phyloP scores from a whole-genome alignment of 495 filamentous ascomycete genomes.

The Aspergillus sparsus region DNA sequence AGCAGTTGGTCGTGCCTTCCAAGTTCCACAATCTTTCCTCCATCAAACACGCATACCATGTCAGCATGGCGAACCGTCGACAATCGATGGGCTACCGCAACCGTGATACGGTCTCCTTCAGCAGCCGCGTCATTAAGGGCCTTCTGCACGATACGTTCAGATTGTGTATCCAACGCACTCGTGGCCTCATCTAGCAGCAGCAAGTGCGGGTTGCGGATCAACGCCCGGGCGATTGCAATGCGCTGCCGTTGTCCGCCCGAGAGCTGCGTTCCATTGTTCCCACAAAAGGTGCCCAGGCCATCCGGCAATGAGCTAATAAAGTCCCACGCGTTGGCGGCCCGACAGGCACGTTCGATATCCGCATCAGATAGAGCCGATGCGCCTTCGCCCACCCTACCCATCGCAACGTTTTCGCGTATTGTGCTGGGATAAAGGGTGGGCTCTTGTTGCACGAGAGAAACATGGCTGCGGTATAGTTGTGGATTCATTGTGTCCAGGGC shows the following conservation, averaged over 20 bases:
- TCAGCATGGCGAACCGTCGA: slow-evolving; percentile 84
- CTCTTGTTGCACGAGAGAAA: slow-evolving; percentile 45
- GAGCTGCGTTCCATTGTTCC: slow-evolving; percentile 79
- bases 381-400: too few relatives aligned
- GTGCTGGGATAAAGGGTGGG: slow-evolving; percentile 40
- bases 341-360: slow-evolving; percentile 66
- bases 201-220: slow-evolving; percentile 81
- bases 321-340: slow-evolving; percentile 56
- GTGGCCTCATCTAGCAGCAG: slow-evolving; percentile 89
- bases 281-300: slow-evolving; percentile 76
- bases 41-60: slow-evolving; percentile 84
- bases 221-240: slow-evolving; percentile 76
- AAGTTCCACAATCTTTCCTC: slow-evolving; percentile 79
- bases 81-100: slow-evolving; percentile 83
- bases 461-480: slow-evolving; percentile 26
- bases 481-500: slow-evolving; percentile 22
- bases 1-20: slow-evolving; percentile 42
- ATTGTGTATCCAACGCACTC: slow-evolving; percentile 79
- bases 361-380: too few relatives aligned
- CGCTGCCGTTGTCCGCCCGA: slow-evolving; percentile 91
- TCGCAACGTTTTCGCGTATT: too few relatives aligned
- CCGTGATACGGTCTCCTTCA: slow-evolving; percentile 84
- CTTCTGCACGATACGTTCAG: slow-evolving; percentile 80
- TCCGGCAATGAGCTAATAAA: slow-evolving; percentile 39
- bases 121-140: slow-evolving; percentile 77